A percentile compares a stretch with the other conserved stretches of the same genome.
Evolutionary conservation across 306 rosid genomes (phyloP).

Genomic region (Vigna reflexopilosa): DNA sequence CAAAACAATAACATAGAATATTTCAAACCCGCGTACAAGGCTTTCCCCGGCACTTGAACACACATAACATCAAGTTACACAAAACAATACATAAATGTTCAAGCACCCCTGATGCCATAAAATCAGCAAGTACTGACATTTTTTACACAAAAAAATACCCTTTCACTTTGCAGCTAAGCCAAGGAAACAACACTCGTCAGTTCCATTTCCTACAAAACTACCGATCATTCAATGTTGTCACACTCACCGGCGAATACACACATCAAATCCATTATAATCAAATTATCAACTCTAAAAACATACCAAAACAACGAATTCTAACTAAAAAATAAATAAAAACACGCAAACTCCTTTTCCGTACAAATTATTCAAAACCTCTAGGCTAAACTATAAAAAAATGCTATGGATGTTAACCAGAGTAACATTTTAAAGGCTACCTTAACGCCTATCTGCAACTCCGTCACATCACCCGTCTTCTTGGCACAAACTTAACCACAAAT

Average conservation of each 20-base stretch:
- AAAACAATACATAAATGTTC: neutral
- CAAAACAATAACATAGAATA: neutral
- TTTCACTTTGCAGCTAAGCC: neutral
- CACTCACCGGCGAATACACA: neutral
- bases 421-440: slow-evolving; percentile 58
- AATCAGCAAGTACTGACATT: neutral
- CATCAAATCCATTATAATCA: neutral
- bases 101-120: slow-evolving; percentile 6
- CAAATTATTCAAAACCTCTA: neutral
- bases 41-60: neutral
- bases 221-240: neutral
- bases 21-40: neutral
- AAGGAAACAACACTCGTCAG: neutral
- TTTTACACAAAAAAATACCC: neutral
- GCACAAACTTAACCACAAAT: slow-evolving; percentile 59
- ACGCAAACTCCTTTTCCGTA: neutral
- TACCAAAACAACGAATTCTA: neutral
- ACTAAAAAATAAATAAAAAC: too few species aligned
- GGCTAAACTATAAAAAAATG: neutral
- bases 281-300: neutral
- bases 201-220: neutral
- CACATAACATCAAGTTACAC: neutral
- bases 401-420: neutral
- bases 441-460: slow-evolving; percentile 87
- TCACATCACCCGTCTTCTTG: slow-evolving; percentile 69